These are phyloP conservation scores for Nannizziopsis arthrosporioides DNA, from an alignment of 2,329 filamentous ascomycete species.

Conservation along the genomic window DNA sequence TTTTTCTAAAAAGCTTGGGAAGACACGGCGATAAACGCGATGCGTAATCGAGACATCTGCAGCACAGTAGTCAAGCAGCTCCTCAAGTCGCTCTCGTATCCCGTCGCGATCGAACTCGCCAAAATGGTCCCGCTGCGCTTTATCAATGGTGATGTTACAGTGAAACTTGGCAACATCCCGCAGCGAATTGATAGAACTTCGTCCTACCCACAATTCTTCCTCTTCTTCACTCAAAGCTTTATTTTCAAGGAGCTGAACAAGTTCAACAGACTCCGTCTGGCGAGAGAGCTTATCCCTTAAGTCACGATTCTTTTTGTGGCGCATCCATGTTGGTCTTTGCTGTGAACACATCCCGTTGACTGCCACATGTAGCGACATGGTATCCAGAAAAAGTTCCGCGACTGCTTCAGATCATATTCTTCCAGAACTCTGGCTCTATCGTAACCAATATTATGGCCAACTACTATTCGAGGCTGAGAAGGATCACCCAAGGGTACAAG, in stretches of 20 bases:
- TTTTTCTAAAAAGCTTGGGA: slow-evolving; percentile 74
- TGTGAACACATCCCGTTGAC: slow-evolving; percentile 98
- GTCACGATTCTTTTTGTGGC: slow-evolving; percentile 82
- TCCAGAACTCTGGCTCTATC: slow-evolving; percentile 79
- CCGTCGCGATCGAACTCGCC: slow-evolving; percentile 64
- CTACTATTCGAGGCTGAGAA: slow-evolving; percentile 58
- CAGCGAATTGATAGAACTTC: slow-evolving; percentile 89
- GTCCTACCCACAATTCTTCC: slow-evolving; percentile 87
- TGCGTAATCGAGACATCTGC: slow-evolving; percentile 90
- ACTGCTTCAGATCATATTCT: slow-evolving; percentile 76
- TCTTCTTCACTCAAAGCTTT: slow-evolving; percentile 64
- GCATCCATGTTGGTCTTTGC: slow-evolving; percentile 95
- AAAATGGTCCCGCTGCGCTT: slow-evolving; percentile 75
- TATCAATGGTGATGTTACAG: slow-evolving; percentile 82
- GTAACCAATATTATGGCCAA: slow-evolving; percentile 94
- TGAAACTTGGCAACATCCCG: slow-evolving; percentile 95
- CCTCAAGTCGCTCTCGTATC: slow-evolving; percentile 60
- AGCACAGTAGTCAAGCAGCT: slow-evolving; percentile 85
- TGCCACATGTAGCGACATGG: slow-evolving; percentile 95
- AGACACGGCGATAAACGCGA: slow-evolving; percentile 83
- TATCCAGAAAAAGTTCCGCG: slow-evolving; percentile 84
- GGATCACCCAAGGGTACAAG: slow-evolving; percentile 79
- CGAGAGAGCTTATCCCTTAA: slow-evolving; percentile 65
- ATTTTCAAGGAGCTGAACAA: slow-evolving; percentile 58
- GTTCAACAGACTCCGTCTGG: slow-evolving; percentile 57